These are phyloP conservation scores for Starmerella riodocensis DNA, from an alignment of 805 yeast genomes.

Conservation along the genomic window DNA sequence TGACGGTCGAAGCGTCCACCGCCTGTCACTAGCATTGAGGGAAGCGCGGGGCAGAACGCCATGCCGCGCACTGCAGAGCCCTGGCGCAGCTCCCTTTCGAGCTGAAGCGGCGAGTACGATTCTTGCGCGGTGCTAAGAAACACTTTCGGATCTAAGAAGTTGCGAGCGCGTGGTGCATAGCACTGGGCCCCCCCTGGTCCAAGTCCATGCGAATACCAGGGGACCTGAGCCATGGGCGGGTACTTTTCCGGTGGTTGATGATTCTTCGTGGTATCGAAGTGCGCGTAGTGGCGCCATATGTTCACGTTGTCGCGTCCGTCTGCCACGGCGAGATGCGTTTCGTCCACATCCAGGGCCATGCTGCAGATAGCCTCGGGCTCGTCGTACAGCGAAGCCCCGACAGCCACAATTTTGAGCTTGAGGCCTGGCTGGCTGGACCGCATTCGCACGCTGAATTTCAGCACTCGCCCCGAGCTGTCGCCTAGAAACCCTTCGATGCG, in stretches of 20 bases:
- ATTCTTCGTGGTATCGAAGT: no score
- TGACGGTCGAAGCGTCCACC: slow-evolving; percentile 14
- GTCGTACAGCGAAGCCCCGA: background rate
- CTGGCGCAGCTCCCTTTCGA: background rate
- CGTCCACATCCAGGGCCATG: slow-evolving; percentile 4
- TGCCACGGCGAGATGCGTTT: slow-evolving; percentile 2
- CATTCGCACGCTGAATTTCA: background rate
- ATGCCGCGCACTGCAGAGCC: slow-evolving; percentile 9
- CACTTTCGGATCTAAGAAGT: no score
- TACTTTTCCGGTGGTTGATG: no score
- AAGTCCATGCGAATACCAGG: no score
- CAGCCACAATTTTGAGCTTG: background rate
- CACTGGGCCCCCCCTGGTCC: no score
- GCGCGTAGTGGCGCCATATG: slow-evolving; percentile 6
- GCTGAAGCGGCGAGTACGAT: background rate
- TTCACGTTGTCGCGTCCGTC: slow-evolving; percentile 3
- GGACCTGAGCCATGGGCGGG: no score
- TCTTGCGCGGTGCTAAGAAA: background rate
- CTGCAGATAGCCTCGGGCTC: slow-evolving; percentile 4
- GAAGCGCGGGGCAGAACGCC: slow-evolving; percentile 9
- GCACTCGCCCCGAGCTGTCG: slow-evolving; percentile 5
- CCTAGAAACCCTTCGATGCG: slow-evolving; percentile 7
- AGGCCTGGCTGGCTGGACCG: background rate
- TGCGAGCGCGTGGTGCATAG: no score
- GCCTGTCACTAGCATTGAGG: slow-evolving; percentile 9